phyloP scores from a whole-genome alignment of 331 rosid species.

The Malus hybrid region DNA sequence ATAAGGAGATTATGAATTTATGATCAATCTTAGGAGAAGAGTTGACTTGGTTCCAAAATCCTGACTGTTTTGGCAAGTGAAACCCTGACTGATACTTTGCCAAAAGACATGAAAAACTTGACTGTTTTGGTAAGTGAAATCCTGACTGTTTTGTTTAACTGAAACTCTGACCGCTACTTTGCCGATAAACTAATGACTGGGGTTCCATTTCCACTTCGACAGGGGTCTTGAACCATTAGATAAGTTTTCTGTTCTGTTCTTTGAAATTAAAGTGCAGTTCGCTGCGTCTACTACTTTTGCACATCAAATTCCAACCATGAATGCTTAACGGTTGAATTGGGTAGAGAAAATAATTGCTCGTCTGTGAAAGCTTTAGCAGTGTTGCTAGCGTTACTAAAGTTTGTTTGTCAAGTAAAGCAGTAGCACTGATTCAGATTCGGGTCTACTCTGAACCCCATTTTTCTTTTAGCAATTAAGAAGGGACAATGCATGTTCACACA shows the following conservation, averaged over 20 bases:
- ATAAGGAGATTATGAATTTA: too few relatives aligned
- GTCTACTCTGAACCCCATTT: neutral
- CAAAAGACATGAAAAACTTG: neutral
- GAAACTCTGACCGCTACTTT: neutral
- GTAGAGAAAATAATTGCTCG: neutral
- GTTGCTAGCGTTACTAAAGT: neutral
- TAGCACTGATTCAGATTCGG: neutral
- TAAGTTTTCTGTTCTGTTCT: neutral
- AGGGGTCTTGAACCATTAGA: neutral
- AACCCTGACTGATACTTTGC: neutral
- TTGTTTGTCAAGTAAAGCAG: neutral
- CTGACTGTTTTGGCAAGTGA: neutral
- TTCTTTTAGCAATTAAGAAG: neutral
- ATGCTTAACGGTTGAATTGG: neutral
- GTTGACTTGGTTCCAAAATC: too few relatives aligned
- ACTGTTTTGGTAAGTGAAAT: neutral
- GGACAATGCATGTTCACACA: neutral
- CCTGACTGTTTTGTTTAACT: too few relatives aligned
- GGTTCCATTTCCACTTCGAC: too few relatives aligned
- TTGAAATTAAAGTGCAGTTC: neutral
- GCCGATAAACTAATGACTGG: too few relatives aligned
- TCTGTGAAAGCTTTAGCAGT: neutral
- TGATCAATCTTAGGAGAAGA: neutral
- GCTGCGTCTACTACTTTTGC: neutral
- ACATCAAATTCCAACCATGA: neutral